Base-by-base conservation (phyloP, 495 filamentous ascomycete genomes). In the Hapsidospora chrysogenum region DNA sequence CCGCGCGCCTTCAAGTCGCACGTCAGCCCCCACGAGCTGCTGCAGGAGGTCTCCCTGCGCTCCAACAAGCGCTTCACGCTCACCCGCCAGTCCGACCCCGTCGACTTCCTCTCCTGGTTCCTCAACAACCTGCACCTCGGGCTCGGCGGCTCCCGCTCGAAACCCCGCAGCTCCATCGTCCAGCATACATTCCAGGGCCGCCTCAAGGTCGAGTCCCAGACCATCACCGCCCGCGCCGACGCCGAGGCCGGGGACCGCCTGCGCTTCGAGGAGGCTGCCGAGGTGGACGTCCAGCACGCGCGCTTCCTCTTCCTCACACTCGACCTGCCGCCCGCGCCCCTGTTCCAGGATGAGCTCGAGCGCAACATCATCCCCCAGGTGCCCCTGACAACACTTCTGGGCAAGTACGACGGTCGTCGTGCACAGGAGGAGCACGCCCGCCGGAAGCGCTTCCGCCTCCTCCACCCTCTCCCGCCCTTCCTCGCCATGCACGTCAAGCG, bases 341-440 rank as follows among this genome's bases (percentile, higher is more conserved):
- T 99, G n/a, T 99, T 99, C 64, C 85, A 94, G 52, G 92, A 94
- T 48, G 80, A 87, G 43, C 53, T 71, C 13, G 78, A 86, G 44
- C 72, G 78, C 53, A 95, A 92, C 52, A 95, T 94, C 56, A 96
- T 99, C 52, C 89, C 89, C 2, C 89, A 95, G 48, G 75, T 96
- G 6, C 84, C 87, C 1, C 70, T 99, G 9, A 80, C 82, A n/a
- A 75, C 68, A 20, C 77, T 97, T 41, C 66, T 99, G 14, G 69
- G 75, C 39, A 99, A 99, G 54, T 99, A 99, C 60, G 85, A 96
- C 57, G 89, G 89, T 38, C 49, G 83, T 15, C 76, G 73, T 17
- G 73, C 84, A 2, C 87, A 94, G 49, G 89, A 96, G 46, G 83
- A 86, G 43, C 65, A 86, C 36, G 76, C 81, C 37, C 76, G 82